Evolutionary conservation across 768 basidiomycete genomes (phyloP), one percentile per base, ranked within the genome.

Genomic region (Boletus sp.): DNA sequence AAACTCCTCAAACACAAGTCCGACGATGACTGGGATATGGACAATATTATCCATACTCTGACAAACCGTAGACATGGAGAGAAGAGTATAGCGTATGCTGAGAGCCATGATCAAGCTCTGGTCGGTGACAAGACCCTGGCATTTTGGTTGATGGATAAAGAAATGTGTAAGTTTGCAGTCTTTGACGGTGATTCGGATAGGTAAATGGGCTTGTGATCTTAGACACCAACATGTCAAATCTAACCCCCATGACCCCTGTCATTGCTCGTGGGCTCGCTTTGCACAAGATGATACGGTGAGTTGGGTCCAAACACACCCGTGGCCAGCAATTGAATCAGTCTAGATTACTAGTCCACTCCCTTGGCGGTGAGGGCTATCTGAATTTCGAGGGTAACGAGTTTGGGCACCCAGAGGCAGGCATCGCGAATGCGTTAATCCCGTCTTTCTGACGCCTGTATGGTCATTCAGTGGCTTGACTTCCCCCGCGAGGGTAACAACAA

Each of bases 61-160:
- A 94, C 83, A 20, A 97, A 99, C 73, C 81, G 97, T 54, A 82
- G 97, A 37, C 76, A 94, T 66, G 82, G 85, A 24, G 97, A 99
- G 78, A 92, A 86, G 77, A 94, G 90, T 62, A 84, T 99, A 50
- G 92, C 94, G 0, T 90, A 90, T 59, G 94, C 93, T 50, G 97
- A 99, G 75, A 94, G 91, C 64, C 97, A 98, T 62, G 96, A 98
- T 73, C 97, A 99, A 71, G 96, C 97, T 14, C 82, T 99, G 30
- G 97, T 99, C 0, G 97, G 97, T 12, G 97, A 99, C 77, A 99
- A 99, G 78, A 98, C 96, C 3, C 67, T 99, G 45, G 97, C 97
- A 4, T 99, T 99, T 75, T 99, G 97, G 97, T 75, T 98, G 56
- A 99, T 99, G 97, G 97, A 99, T 74, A 96, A 96, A 75, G 97